Evolutionary conservation across 2,329 filamentous ascomycete genomes (phyloP).

Genomic region (Phoma herbarum): DNA sequence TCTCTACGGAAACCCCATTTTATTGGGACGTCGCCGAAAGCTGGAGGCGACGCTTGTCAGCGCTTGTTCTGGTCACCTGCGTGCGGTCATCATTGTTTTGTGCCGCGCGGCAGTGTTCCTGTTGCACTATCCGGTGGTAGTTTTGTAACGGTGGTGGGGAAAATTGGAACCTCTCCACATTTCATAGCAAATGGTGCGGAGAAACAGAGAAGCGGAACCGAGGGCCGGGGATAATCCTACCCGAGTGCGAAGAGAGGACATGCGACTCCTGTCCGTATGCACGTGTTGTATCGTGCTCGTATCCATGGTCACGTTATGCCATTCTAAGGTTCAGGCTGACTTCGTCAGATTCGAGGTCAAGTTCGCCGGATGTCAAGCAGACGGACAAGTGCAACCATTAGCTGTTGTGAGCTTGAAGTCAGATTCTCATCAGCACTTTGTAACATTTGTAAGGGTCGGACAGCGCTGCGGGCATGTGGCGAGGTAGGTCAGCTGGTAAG

Average conservation of each 20-base stretch:
- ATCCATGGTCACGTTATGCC: not conserved
- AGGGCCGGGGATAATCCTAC: conserved; percentile 1
- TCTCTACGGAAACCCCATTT: not conserved
- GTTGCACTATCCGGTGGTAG: conserved; percentile 6
- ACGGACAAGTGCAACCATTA: no score
- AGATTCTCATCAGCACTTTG: not conserved
- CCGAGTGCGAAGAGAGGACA: not conserved
- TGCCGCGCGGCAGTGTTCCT: not conserved
- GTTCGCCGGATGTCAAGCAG: not conserved
- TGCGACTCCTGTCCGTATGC: not conserved
- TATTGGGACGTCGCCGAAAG: not conserved
- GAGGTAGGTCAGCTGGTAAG: not conserved
- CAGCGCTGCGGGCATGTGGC: not conserved
- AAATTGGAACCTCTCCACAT: conserved; percentile 19
- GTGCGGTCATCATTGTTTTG: not conserved
- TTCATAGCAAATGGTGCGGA: conserved; percentile 11
- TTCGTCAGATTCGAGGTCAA: no score
- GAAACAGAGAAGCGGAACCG: conserved; percentile 5
- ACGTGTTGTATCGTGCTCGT: not conserved
- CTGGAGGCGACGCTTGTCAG: not conserved
- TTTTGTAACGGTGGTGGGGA: conserved; percentile 17
- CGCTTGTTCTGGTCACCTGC: not conserved
- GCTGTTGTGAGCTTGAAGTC: no score
- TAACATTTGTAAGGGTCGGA: not conserved
- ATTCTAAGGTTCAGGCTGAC: not conserved